These are phyloP conservation scores for Dioszegia crocea DNA, from an alignment of 768 basidiomycete species.

Conservation along the genomic window DNA sequence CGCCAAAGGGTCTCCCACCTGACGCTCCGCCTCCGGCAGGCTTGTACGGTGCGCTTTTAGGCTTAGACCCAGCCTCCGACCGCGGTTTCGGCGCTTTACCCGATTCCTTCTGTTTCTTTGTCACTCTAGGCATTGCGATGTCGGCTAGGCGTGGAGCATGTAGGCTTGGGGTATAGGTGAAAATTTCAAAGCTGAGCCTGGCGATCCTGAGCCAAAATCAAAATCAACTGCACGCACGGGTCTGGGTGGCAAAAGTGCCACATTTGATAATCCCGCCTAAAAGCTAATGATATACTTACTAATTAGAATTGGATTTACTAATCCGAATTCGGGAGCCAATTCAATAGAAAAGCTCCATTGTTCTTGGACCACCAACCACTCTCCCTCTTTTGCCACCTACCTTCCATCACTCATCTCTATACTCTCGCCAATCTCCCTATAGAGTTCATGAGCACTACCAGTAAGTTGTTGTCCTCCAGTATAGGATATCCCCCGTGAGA, in stretches of 20 bases:
- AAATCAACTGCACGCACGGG: neutral
- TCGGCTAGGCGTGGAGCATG: neutral
- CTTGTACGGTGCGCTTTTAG: too few relatives aligned
- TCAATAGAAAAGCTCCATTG: neutral
- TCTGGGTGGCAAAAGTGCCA: neutral
- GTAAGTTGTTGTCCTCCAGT: constrained; percentile 31
- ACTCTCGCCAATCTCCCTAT: neutral
- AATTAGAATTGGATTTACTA: neutral
- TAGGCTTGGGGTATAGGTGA: neutral
- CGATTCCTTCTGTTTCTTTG: constrained; percentile 34
- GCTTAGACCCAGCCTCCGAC: neutral
- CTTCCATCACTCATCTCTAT: neutral
- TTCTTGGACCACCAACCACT: neutral
- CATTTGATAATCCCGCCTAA: neutral
- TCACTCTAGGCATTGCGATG: constrained; percentile 28
- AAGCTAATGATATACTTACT: neutral
- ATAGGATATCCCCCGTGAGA: too few relatives aligned
- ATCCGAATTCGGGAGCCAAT: neutral
- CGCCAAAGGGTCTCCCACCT: neutral
- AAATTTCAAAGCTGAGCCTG: neutral
- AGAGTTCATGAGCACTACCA: constrained; percentile 49
- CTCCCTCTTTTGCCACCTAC: constrained; percentile 9
- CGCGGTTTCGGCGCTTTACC: constrained; percentile 10
- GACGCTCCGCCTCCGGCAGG: constrained; percentile 1
- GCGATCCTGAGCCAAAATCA: neutral